Evolutionary conservation across 1,284 basidiomycete species (phyloP), one percentile per base, ranked within the genome.

Genomic region (Ustanciosporium gigantosporum): DNA sequence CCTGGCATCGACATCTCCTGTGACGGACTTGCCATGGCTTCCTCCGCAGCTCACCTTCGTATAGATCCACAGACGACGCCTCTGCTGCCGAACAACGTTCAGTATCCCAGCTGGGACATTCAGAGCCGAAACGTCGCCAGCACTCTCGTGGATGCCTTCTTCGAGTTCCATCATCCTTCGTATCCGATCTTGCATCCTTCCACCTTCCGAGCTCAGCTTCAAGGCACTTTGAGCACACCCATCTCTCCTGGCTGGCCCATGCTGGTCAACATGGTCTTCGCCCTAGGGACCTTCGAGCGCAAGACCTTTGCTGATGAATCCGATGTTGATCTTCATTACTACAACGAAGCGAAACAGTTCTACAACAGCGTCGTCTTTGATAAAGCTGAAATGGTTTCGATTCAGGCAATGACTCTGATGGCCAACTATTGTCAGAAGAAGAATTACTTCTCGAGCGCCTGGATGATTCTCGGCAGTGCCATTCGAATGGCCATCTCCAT

Each of bases 261-360:
- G 55, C 61, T 65, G 2, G 55, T 65, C 51, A 65, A 65, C 61
- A 65, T 65, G 61, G 61, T 65, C 19, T 65, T 65, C 32, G 61
- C 61, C 11, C 50, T 65, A 20, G 61, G 61, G 17, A 51, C 61
- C 16, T 53, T 59, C 24, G 61, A 65, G 45, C 56, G 56, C 27
- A 46, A 56, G 13, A 39, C 21, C 4, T 50, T 53, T 16, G 56
- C 55, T 3, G 36, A 56, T 5, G 61, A 58, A 31, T 23, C 25
- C 15, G 56, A 65, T 25, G 29, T 40, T 21, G 55, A 58, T 39
- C 40, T 44, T 5, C 46, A 51, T 42, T 65, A 50, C 39, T 65
- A 51, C 41, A 34, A 53, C 31, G 53, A 45, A n/a, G 61, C 61
- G 17, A 53, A 50, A 43, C 40, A 51, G 20, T 42, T 55, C 31